Percentiles rank a stretch among this genome's conserved stretches.
Evolutionary conservation across 2,329 filamentous ascomycete genomes (phyloP).

Genomic region (Dactylellina leptospora): DNA sequence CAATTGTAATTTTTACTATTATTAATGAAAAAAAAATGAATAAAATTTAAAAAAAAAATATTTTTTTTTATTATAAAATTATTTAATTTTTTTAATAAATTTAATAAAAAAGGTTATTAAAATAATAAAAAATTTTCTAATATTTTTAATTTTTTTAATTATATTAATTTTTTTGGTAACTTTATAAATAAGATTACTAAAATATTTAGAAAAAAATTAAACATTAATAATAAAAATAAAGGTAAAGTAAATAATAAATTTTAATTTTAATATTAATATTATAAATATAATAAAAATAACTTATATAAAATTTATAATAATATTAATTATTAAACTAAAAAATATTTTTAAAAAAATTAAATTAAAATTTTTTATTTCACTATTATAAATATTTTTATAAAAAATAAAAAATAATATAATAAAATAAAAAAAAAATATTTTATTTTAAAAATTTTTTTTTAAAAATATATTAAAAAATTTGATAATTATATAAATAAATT

Average conservation of each 20-base stretch:
- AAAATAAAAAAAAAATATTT: neutral
- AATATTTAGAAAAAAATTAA: neutral
- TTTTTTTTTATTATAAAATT: neutral
- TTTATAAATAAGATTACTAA: neutral
- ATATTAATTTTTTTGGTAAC: neutral
- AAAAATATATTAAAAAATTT: neutral
- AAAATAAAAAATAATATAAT: neutral
- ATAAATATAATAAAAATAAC: neutral
- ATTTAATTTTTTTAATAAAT: neutral
- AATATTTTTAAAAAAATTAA: neutral
- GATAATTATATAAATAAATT: neutral
- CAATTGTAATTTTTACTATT: neutral
- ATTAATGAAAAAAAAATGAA: neutral
- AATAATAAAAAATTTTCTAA: neutral
- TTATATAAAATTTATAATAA: neutral
- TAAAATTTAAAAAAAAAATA: neutral
- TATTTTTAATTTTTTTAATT: conserved; percentile 1
- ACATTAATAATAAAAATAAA: neutral
- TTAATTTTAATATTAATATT: conserved; percentile 1
- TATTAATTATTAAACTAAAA: neutral
- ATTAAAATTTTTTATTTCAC: neutral
- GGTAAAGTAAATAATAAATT: neutral
- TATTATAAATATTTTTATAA: neutral
- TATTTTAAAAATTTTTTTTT: conserved; percentile 1
- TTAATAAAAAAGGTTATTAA: neutral